phyloP scores from a whole-genome alignment of 1,284 basidiomycete species.

The Irpex sp. region DNA sequence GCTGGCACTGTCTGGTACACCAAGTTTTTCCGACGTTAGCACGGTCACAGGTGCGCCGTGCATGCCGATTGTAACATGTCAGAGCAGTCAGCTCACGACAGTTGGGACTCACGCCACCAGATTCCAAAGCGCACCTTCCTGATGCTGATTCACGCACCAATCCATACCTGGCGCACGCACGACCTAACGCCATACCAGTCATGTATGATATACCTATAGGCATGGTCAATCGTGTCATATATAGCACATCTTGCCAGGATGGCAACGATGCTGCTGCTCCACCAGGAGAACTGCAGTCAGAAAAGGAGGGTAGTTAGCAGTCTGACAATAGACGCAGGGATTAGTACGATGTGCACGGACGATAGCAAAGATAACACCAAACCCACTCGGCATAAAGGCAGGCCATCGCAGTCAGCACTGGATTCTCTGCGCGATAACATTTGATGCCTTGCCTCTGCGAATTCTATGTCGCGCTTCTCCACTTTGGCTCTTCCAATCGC shows the following conservation, averaged over 20 bases:
- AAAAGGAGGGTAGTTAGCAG: neutral
- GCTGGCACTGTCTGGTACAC: constrained; percentile 69
- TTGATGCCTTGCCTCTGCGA: constrained; percentile 17
- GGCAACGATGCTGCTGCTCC: neutral
- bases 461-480: constrained; percentile 18
- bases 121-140: constrained; percentile 50
- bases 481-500: neutral
- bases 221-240: constrained; percentile 61
- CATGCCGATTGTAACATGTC: constrained; percentile 1
- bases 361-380: constrained; percentile 14
- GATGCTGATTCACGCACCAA: constrained; percentile 27
- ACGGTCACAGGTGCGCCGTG: constrained; percentile 48
- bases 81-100: constrained; percentile 10
- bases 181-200: constrained; percentile 50
- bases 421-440: constrained; percentile 17
- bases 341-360: constrained; percentile 2
- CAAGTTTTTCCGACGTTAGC: constrained; percentile 61
- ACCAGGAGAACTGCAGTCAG: neutral
- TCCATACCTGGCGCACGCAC: constrained; percentile 47
- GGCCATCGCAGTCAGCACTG: neutral
- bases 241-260: constrained; percentile 14
- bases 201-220: constrained; percentile 82
- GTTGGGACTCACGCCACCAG: constrained; percentile 31
- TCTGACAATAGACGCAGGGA: neutral
- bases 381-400: neutral